Conservation (phyloP, 2,329 filamentous ascomycete genomes). For the Sarocladiaceae sp. region DNA sequence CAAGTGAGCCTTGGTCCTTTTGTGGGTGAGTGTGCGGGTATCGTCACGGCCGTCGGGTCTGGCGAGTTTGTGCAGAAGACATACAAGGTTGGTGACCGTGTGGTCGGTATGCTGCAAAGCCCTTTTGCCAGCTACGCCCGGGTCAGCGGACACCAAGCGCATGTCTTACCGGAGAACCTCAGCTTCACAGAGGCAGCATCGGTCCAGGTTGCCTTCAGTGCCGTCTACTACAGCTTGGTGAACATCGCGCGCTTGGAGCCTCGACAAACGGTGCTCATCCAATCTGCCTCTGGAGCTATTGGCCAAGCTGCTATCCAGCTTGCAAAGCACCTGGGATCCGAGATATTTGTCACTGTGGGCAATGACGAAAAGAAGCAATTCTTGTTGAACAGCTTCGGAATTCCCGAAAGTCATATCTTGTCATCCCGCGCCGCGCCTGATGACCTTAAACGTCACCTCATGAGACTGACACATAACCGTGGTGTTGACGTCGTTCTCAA, state of each 20-base stretch:
- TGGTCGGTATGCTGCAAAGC: conserved; percentile 19
- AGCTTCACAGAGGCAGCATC: conserved; percentile 27
- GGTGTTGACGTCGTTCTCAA: conserved; percentile 67
- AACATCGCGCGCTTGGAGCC: conserved; percentile 5
- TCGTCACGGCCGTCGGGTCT: conserved; percentile 22
- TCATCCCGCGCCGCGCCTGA: conserved; percentile 10
- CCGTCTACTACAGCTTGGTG: conserved; percentile 20
- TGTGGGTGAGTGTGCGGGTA: conserved; percentile 21
- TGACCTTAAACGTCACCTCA: conserved; percentile 15
- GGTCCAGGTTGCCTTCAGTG: conserved; percentile 25
- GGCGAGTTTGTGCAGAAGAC: conserved; percentile 4
- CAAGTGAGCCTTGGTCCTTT: conserved; percentile 25
- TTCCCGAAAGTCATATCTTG: conserved; percentile 26
- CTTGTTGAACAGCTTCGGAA: conserved; percentile 28
- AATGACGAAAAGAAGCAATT: conserved; percentile 28
- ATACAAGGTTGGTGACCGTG: conserved; percentile 25
- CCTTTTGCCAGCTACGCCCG: conserved; percentile 21
- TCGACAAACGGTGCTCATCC: conserved; percentile 23
- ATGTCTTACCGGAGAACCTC: conserved; percentile 27
- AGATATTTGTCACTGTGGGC: conserved; percentile 11
- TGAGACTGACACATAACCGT: conserved; percentile 26
- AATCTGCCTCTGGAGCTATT: conserved; percentile 17
- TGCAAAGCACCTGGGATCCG: conserved; percentile 17
- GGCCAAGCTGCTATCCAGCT: conserved; percentile 25
- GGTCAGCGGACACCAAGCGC: conserved; percentile 15